Evolutionary conservation across 1,139 yeast species (phyloP).

Genomic region (Sugiyamaella pinicola): DNA sequence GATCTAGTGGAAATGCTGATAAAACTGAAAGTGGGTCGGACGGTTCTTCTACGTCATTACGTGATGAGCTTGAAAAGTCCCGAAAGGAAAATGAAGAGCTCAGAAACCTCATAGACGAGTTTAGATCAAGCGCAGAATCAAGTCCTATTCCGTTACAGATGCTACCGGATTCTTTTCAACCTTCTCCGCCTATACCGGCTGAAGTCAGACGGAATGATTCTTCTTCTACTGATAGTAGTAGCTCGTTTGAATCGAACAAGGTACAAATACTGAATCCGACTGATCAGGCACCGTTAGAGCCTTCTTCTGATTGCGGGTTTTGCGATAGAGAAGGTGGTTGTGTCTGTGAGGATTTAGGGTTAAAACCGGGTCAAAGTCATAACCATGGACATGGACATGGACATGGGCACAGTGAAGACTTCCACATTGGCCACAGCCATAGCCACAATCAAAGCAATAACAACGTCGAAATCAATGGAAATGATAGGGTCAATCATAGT

Average conservation of each 20-base stretch:
- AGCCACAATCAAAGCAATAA: background rate
- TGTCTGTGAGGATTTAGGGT: slow-evolving; percentile 40
- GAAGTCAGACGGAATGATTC: background rate
- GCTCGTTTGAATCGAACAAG: background rate
- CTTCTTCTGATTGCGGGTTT: slow-evolving; percentile 36
- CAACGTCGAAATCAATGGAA: background rate
- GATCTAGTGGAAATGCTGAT: background rate
- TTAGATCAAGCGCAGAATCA: background rate
- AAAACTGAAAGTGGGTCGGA: background rate
- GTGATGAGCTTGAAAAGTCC: slow-evolving; percentile 16
- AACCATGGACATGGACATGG: background rate
- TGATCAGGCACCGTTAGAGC: slow-evolving; percentile 7
- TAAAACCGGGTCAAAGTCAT: slow-evolving; percentile 22
- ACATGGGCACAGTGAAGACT: slow-evolving; percentile 8
- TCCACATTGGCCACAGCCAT: background rate
- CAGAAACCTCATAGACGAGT: slow-evolving; percentile 7
- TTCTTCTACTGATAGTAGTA: background rate
- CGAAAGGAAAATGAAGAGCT: slow-evolving; percentile 21
- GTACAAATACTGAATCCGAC: background rate
- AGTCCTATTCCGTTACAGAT: background rate
- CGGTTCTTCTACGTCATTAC: background rate
- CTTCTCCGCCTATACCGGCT: background rate
- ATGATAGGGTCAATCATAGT: background rate
- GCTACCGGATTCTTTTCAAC: background rate
- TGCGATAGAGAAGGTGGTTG: slow-evolving; percentile 40